These are phyloP conservation scores for Saksenaea oblongispora DNA, from an alignment of 371 early-diverging fungal species.

Conservation along the genomic window DNA sequence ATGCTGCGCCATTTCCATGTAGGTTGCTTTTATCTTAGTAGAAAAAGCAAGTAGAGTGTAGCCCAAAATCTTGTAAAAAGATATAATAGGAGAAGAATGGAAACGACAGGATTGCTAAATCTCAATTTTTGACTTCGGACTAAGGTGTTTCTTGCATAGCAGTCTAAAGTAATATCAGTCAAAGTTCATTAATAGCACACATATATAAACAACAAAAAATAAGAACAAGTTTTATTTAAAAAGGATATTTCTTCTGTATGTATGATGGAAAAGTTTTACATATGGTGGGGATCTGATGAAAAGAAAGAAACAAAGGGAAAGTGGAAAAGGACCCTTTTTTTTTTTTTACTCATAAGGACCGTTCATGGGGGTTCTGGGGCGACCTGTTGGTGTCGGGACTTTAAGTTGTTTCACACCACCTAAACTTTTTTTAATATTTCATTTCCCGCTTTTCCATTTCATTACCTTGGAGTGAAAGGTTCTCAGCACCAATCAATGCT, in stretches of 20 bases:
- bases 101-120: too few relatives aligned
- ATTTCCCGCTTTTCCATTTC: neutral
- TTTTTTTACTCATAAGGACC: conserved; percentile 21
- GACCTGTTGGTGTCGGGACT: conserved; percentile 10
- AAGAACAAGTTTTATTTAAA: neutral
- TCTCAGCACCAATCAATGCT: conserved; percentile 78
- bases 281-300: neutral
- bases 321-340: neutral
- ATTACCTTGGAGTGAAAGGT: conserved; percentile 74
- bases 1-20: too few relatives aligned
- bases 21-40: too few relatives aligned
- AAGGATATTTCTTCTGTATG: neutral
- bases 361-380: conserved; percentile 19
- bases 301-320: neutral
- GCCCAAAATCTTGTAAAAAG: too few relatives aligned
- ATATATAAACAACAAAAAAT: neutral
- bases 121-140: too few relatives aligned
- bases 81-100: too few relatives aligned
- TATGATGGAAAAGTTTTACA: neutral
- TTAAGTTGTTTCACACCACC: conserved; percentile 20
- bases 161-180: too few relatives aligned
- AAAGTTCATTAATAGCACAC: too few relatives aligned
- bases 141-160: too few relatives aligned
- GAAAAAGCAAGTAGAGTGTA: too few relatives aligned
- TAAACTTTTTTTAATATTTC: neutral